Conservation (phyloP, 768 basidiomycete species). For the Boletus tomentosulus region DNA sequence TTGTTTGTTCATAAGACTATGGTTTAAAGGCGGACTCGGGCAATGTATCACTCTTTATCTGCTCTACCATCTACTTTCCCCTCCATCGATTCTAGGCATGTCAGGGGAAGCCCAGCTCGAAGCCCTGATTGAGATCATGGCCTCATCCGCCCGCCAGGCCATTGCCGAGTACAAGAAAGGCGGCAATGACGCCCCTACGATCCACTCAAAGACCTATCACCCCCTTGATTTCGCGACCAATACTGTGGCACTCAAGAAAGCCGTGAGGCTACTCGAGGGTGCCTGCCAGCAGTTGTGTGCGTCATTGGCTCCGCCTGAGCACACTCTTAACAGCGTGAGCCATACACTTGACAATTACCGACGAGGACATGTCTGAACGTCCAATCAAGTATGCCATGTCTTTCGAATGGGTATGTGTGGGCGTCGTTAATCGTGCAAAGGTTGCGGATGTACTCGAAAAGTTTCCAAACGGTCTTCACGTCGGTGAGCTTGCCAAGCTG, state of each 20-base stretch:
- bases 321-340: conserved; percentile 24
- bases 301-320: conserved; percentile 25
- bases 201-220: conserved; percentile 20
- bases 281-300: conserved; percentile 15
- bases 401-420: conserved; percentile 27
- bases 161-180: conserved; percentile 23
- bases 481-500: conserved; percentile 1
- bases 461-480: conserved; percentile 26
- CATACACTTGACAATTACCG: too few species aligned
- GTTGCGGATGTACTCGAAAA: conserved; percentile 25
- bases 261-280: neutral
- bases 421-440: conserved; percentile 21
- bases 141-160: neutral
- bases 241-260: conserved; percentile 21
- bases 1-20: too few species aligned
- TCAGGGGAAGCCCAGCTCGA: neutral
- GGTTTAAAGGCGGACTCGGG: too few species aligned
- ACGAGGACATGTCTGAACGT: neutral
- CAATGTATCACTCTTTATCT: too few species aligned
- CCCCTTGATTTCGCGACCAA: conserved; percentile 21
- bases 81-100: too few species aligned
- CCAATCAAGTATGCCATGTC: conserved; percentile 13
- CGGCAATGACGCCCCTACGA: conserved; percentile 19
- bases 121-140: neutral
- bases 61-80: too few species aligned